Evolutionary conservation across 2,329 filamentous ascomycete species (phyloP).

Genomic region (Byssothecium circinans): DNA sequence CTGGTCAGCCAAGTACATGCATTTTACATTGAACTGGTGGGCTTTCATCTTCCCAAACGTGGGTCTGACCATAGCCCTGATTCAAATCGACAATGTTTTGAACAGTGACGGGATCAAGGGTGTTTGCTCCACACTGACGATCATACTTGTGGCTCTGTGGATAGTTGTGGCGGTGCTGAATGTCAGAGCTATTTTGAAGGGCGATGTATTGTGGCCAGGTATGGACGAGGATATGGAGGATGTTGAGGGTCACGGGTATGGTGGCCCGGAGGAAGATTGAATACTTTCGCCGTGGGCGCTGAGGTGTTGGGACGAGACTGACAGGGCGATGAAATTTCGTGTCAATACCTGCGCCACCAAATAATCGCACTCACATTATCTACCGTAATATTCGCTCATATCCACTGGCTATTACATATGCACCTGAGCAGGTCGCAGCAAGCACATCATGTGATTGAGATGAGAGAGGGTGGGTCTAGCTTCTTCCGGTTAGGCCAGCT

Average conservation of each 20-base stretch:
- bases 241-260: constrained; percentile 16
- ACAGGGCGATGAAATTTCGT: too few species aligned
- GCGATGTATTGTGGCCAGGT: constrained; percentile 59
- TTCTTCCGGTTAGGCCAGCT: too few species aligned
- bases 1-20: constrained; percentile 43
- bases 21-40: constrained; percentile 49
- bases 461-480: too few species aligned
- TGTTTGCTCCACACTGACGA: constrained; percentile 58
- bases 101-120: constrained; percentile 55
- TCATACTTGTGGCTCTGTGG: constrained; percentile 58
- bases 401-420: too few species aligned
- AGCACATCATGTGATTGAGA: too few species aligned
- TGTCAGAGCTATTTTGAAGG: constrained; percentile 50
- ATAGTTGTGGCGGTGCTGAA: constrained; percentile 55
- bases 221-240: constrained; percentile 60
- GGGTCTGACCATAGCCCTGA: constrained; percentile 60
- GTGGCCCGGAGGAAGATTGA: constrained; percentile 11
- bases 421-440: too few species aligned
- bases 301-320: too few species aligned
- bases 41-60: constrained; percentile 66
- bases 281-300: too few species aligned
- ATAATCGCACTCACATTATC: too few species aligned
- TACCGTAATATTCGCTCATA: too few species aligned
- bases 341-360: too few species aligned
- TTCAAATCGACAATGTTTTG: constrained; percentile 55